phyloP scores from a whole-genome alignment of 805 yeast species.

The Wickerhamiella dianesei region DNA sequence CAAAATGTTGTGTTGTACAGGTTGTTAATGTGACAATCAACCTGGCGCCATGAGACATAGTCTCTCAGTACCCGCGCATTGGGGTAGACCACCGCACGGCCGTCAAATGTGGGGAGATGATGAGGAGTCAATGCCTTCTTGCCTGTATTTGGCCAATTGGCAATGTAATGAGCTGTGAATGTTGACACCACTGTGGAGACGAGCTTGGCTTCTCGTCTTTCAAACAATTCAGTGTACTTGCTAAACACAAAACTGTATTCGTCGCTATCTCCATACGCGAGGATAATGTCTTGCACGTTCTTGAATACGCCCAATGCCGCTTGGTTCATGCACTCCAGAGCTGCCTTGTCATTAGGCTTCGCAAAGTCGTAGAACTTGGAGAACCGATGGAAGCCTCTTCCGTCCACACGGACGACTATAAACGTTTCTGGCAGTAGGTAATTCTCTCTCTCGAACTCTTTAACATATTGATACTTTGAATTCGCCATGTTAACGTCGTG shows the following conservation, averaged over 20 bases:
- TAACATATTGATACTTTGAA: conserved; percentile 78
- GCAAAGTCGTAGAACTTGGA: conserved; percentile 57
- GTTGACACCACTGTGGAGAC: conserved; percentile 70
- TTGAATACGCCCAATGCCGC: conserved; percentile 58
- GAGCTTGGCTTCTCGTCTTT: conserved; percentile 70
- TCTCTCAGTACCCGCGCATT: conserved; percentile 47
- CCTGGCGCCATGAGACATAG: conserved; percentile 90
- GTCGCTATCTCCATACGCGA: conserved; percentile 93
- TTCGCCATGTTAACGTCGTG: conserved; percentile 47
- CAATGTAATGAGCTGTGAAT: conserved; percentile 63
- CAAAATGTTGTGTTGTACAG: conserved; percentile 88
- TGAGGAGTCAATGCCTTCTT: conserved; percentile 34
- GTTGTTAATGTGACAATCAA: conserved; percentile 88
- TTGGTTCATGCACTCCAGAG: conserved; percentile 65
- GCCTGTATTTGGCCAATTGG: conserved; percentile 41
- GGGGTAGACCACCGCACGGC: conserved; percentile 81
- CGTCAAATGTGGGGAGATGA: conserved; percentile 77
- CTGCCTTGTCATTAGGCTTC: conserved; percentile 78
- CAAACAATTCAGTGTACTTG: conserved; percentile 53
- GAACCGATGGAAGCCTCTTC: conserved; percentile 79
- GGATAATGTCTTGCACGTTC: conserved; percentile 52
- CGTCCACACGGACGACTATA: conserved; percentile 79
- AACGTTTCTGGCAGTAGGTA: conserved; percentile 64
- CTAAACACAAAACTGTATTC: conserved; percentile 76
- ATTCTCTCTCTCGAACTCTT: conserved; percentile 61